Conservation (phyloP, 1,139 yeast genomes). For the Hyphopichia fennica region DNA sequence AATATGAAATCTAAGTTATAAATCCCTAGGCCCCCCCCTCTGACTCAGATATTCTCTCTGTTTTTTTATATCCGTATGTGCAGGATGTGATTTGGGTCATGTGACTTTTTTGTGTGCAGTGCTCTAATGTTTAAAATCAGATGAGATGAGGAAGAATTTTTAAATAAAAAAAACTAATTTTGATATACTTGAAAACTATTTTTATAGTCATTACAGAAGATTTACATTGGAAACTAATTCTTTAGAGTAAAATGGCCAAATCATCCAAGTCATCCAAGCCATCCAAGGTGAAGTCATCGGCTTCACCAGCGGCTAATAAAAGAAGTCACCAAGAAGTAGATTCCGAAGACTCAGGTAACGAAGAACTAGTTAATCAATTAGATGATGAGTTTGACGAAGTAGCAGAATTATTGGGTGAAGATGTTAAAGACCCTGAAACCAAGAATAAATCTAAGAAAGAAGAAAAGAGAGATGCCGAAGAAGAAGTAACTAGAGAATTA, state of each 20-base stretch:
- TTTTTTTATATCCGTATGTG: background rate
- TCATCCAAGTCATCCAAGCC: constrained; percentile 11
- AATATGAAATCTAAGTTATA: too few relatives aligned
- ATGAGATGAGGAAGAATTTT: constrained; percentile 24
- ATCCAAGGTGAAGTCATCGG: constrained; percentile 5
- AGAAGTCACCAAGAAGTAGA: constrained; percentile 19
- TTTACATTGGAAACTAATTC: background rate
- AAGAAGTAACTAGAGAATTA: constrained; percentile 18
- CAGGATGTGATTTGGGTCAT: background rate
- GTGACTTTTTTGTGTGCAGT: constrained; percentile 6
- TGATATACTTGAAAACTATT: background rate
- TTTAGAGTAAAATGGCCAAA: constrained; percentile 10
- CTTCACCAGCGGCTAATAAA: constrained; percentile 11
- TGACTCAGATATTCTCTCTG: background rate
- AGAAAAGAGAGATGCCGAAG: constrained; percentile 16
- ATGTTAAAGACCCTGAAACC: constrained; percentile 41
- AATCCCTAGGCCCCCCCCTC: too few relatives aligned
- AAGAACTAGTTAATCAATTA: constrained; percentile 46
- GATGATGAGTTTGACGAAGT: constrained; percentile 59
- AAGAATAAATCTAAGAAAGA: constrained; percentile 21
- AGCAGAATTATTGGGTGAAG: constrained; percentile 50
- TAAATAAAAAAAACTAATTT: background rate
- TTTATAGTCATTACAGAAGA: constrained; percentile 3
- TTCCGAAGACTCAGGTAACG: constrained; percentile 33
- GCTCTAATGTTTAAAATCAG: constrained; percentile 9